A percentile compares a stretch with the other conserved stretches of the same genome.
phyloP scores from a whole-genome alignment of 805 yeast species.

The Saturnispora sanitii region DNA sequence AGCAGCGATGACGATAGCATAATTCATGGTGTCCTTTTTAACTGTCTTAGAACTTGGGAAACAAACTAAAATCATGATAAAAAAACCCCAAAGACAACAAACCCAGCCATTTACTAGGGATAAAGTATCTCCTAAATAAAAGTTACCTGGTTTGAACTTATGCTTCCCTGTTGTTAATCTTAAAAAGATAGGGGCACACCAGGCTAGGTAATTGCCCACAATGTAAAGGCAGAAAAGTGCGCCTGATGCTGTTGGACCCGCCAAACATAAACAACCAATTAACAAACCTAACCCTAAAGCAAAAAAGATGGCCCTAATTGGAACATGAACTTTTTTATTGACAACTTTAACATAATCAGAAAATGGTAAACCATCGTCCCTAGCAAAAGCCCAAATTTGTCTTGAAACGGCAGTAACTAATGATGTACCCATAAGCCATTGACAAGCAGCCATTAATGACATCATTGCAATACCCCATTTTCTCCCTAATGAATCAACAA shows the following conservation, averaged over 20 bases:
- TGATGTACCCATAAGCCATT: constrained; percentile 56
- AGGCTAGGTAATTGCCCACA: constrained; percentile 49
- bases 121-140: constrained; percentile 42
- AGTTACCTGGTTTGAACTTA: constrained; percentile 51
- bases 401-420: constrained; percentile 54
- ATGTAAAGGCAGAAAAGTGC: constrained; percentile 55
- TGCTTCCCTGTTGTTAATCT: constrained; percentile 37
- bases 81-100: constrained; percentile 39
- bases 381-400: constrained; percentile 65
- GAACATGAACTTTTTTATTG: constrained; percentile 42
- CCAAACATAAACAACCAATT: constrained; percentile 46
- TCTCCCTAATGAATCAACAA: constrained; percentile 50
- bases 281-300: constrained; percentile 38
- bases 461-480: constrained; percentile 56
- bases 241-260: constrained; percentile 46
- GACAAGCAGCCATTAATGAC: constrained; percentile 48
- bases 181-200: constrained; percentile 50
- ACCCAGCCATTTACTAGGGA: constrained; percentile 37
- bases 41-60: constrained; percentile 39
- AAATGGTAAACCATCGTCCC: constrained; percentile 66
- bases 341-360: constrained; percentile 45
- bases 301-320: constrained; percentile 49
- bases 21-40: constrained; percentile 29
- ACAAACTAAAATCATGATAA: constrained; percentile 44
- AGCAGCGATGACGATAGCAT: constrained; percentile 27